Base-by-base conservation (phyloP, 73 alveolate genomes). In the Paramecium caudatum region DNA sequence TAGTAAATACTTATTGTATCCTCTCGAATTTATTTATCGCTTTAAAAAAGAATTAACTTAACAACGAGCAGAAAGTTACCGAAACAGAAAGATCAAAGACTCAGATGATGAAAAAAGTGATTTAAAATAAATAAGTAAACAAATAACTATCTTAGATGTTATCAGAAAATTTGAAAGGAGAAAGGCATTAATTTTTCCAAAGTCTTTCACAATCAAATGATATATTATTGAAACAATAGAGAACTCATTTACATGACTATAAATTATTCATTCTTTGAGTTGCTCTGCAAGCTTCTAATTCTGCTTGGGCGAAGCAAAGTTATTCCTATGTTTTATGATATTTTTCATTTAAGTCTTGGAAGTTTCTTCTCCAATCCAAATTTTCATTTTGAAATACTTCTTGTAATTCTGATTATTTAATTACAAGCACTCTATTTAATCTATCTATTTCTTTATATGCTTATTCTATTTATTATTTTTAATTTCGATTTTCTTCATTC, bases 281-380 rank as follows among this genome's bases (percentile, higher is more conserved):
- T 1, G 88, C 88, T 19, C 47, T 45, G 43, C 69, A 3, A 21
- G 88, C 88, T 39, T 74, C 88, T 21, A 74, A 47, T 74, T 74
- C 88, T 34, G 88, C 88, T 19, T 74, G 23, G 4, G 47, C 62
- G 1, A 74, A 74, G 43, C 88, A 74, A 19, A 74, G 43, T 74
- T 74, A 74, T 74, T 74, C 88, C 32, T 74, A 9, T n/a, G 6
- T 10, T 74, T 43, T 74, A 74, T 74, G 88, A 15, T 74, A 74
- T 16, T 45, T 74, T 21, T 74, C 88, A 74, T 74, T 74, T 9
- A 74, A 23, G 25, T 74, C 88, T 43, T 41, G 21, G 65, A 74
- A 74, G 43, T 74, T 74, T 12, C 88, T 30, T 74, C 47, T 74
- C 88, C 88, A 74, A 41, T 74, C 88, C 13, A 27, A 41, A 41